These are phyloP conservation scores for Cyberlindnera misumaiensis DNA, from an alignment of 805 yeast genomes.

Conservation along the genomic window DNA sequence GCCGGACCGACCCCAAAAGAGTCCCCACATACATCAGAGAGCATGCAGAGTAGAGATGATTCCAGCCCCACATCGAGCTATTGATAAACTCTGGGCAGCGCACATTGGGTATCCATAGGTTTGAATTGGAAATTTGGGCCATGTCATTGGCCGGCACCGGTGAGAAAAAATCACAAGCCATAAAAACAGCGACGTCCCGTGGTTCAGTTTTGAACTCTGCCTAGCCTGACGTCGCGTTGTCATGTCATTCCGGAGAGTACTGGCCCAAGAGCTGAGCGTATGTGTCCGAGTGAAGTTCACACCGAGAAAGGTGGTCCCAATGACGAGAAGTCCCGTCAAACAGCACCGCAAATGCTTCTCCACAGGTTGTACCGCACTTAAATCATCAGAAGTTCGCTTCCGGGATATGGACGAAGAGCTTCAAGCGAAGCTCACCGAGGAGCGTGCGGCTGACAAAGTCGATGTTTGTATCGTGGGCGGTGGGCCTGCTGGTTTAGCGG, in stretches of 20 bases:
- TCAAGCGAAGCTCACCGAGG: slow-evolving; percentile 43
- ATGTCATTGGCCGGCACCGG: slow-evolving; percentile 10
- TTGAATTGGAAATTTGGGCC: slow-evolving; percentile 10
- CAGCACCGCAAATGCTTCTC: slow-evolving; percentile 4
- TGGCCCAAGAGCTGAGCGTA: too few species aligned
- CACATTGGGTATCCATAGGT: too few species aligned
- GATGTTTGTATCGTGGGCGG: slow-evolving; percentile 97
- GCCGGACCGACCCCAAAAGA: too few species aligned
- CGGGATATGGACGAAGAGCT: slow-evolving; percentile 34
- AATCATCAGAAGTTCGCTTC: slow-evolving; percentile 23
- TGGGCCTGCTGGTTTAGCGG: slow-evolving; percentile 94
- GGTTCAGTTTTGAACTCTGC: too few species aligned
- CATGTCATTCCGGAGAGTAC: background rate
- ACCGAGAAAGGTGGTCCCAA: too few species aligned
- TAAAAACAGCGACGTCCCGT: background rate
- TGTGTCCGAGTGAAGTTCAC: too few species aligned
- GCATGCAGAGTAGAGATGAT: too few species aligned
- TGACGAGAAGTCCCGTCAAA: too few species aligned
- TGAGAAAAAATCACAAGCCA: background rate
- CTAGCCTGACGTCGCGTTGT: too few species aligned
- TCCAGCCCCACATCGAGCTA: too few species aligned
- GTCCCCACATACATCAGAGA: too few species aligned
- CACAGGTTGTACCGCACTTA: background rate
- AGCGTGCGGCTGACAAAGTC: slow-evolving; percentile 76
- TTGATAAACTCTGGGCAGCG: too few species aligned